Conservation (phyloP, 768 basidiomycete species). For the Coprinopsis cinerea region DNA sequence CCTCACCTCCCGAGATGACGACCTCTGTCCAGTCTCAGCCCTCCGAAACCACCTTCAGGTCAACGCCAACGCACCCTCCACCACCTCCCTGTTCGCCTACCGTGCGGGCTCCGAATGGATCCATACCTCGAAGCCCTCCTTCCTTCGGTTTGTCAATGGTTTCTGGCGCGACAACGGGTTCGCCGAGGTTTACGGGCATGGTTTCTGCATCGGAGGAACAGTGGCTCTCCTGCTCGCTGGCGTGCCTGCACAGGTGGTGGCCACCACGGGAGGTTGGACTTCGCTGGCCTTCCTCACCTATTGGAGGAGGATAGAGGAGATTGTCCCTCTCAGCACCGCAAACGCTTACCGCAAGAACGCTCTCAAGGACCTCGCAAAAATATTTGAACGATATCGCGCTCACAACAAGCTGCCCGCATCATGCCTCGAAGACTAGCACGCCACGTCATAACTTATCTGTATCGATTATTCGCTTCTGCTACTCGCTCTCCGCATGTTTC, state of each 20-base stretch:
- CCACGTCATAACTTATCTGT: not conserved
- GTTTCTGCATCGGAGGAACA: slow-evolving; percentile 9
- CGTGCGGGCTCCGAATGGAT: slow-evolving; percentile 12
- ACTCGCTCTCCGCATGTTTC: not conserved
- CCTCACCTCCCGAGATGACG: slow-evolving; percentile 10
- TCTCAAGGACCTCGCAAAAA: not conserved
- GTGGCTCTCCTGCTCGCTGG: slow-evolving; percentile 2
- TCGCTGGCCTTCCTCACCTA: slow-evolving; percentile 9
- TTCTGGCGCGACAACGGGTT: not conserved
- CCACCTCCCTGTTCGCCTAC: not conserved
- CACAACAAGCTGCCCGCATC: not conserved
- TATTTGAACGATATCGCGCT: not conserved
- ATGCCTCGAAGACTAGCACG: not conserved
- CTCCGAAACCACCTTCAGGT: slow-evolving; percentile 8
- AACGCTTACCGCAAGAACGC: not conserved
- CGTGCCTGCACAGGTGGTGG: slow-evolving; percentile 7
- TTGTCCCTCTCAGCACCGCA: not conserved
- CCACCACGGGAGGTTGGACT: slow-evolving; percentile 9
- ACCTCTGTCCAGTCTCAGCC: slow-evolving; percentile 11
- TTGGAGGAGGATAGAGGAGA: slow-evolving; percentile 6
- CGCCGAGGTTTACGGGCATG: not conserved
- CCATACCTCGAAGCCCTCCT: not conserved
- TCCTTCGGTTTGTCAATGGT: not conserved
- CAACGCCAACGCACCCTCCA: not conserved
- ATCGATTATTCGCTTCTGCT: not conserved